Evolutionary conservation across 805 yeast genomes (phyloP).

Genomic region (Candida methanosorbosa): DNA sequence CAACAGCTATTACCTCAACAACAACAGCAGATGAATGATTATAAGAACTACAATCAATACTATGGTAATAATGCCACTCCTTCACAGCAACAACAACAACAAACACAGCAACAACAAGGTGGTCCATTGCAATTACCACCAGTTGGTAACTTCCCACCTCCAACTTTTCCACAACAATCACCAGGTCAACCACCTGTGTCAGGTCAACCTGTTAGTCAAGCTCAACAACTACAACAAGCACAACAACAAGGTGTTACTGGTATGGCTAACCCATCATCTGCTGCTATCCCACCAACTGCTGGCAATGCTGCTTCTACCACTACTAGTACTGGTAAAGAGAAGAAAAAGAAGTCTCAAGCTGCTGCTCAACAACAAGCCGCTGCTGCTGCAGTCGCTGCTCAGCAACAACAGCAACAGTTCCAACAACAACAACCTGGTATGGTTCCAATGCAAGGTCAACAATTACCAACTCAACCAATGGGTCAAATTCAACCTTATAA

Average conservation of each 20-base stretch:
- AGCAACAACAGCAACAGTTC: conserved; percentile 7
- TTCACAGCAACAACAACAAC: neutral
- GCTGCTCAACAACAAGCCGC: conserved; percentile 2
- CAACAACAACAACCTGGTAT: conserved; percentile 12
- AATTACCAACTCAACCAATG: conserved; percentile 10
- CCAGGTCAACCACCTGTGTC: conserved; percentile 1
- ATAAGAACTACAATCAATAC: conserved; percentile 6
- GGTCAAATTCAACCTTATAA: conserved; percentile 22
- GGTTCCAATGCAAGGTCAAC: conserved; percentile 20
- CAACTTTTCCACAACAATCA: conserved; percentile 27
- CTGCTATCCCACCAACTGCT: conserved; percentile 15
- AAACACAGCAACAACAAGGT: conserved; percentile 1
- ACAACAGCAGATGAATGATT: conserved; percentile 11
- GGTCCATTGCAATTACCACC: conserved; percentile 65
- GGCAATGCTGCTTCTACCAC: conserved; percentile 12
- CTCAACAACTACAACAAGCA: conserved; percentile 1
- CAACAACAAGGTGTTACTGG: neutral
- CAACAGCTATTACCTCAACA: conserved; percentile 11
- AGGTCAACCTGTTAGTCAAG: neutral
- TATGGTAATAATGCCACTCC: conserved; percentile 1
- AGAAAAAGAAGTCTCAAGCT: conserved; percentile 11
- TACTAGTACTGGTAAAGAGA: conserved; percentile 13
- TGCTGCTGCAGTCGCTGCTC: conserved; percentile 6
- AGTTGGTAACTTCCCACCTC: conserved; percentile 80
- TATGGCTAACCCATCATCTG: neutral